Conservation (phyloP, 805 yeast genomes). For the Debaryomyces tyrocola region DNA sequence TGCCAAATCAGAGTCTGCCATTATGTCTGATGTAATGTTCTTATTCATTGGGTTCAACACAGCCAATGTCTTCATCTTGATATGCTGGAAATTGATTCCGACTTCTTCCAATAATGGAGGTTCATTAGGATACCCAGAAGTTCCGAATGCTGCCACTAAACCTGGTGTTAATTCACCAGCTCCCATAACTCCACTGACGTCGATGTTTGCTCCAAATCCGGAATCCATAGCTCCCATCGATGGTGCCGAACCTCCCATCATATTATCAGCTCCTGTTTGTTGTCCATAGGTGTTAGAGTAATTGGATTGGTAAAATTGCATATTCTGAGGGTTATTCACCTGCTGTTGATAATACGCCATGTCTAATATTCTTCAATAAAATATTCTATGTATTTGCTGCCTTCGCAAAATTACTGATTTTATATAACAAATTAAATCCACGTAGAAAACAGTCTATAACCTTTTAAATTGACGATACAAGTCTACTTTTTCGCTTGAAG, state of each 20-base stretch:
- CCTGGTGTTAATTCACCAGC: slow-evolving; percentile 64
- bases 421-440: neutral
- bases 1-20: slow-evolving; percentile 89
- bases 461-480: neutral
- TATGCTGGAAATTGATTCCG: slow-evolving; percentile 90
- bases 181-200: slow-evolving; percentile 44
- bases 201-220: slow-evolving; percentile 34
- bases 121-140: slow-evolving; percentile 93
- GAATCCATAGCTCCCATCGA: slow-evolving; percentile 40
- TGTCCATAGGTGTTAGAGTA: slow-evolving; percentile 28
- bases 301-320: slow-evolving; percentile 45
- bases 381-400: neutral
- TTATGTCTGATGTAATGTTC: slow-evolving; percentile 63
- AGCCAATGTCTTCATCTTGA: slow-evolving; percentile 77
- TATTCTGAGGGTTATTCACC: slow-evolving; percentile 31
- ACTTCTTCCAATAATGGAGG: slow-evolving; percentile 89
- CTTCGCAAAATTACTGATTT: neutral
- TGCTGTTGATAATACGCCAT: slow-evolving; percentile 46
- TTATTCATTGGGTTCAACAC: slow-evolving; percentile 77
- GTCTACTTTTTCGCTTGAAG: neutral
- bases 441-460: neutral
- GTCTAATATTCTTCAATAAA: slow-evolving; percentile 1
- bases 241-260: slow-evolving; percentile 9
- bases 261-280: slow-evolving; percentile 13
- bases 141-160: slow-evolving; percentile 85